Evolutionary conservation across 2,329 filamentous ascomycete species (phyloP).

Genomic region (Canariomyces notabilis): DNA sequence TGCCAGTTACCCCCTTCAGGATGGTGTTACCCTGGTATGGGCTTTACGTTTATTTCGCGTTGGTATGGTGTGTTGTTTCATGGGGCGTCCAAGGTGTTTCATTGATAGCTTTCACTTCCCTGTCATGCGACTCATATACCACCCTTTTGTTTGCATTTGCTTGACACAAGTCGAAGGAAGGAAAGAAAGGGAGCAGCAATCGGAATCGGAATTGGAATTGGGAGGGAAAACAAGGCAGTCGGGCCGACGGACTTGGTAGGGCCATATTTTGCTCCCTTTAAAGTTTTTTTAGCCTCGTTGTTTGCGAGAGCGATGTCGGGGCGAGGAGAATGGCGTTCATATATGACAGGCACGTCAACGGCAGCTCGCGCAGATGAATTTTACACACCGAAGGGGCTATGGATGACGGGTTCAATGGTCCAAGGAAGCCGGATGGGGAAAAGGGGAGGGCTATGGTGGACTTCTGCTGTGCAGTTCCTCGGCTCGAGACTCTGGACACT

Average conservation of each 20-base stretch:
- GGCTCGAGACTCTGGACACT: neutral
- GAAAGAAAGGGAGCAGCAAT: neutral
- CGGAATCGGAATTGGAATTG: neutral
- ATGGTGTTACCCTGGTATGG: neutral
- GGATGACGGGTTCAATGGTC: no score
- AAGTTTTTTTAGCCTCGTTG: neutral
- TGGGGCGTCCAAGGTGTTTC: neutral
- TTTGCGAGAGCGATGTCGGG: neutral
- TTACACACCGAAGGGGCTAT: no score
- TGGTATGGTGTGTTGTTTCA: neutral
- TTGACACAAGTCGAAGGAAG: neutral
- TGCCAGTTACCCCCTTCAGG: neutral
- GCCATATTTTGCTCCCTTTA: no score
- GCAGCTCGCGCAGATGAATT: no score
- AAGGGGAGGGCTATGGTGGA: no score
- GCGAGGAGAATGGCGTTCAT: neutral
- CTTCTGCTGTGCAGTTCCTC: neutral
- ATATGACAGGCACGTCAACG: neutral
- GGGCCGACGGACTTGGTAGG: neutral
- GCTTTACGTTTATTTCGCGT: neutral
- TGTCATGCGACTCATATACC: neutral
- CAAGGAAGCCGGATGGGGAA: no score
- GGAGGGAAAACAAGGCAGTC: neutral
- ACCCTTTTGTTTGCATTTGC: neutral
- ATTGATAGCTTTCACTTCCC: no score